Evolutionary conservation across 441 rosid species (phyloP).

Genomic region (Hura crepitans): DNA sequence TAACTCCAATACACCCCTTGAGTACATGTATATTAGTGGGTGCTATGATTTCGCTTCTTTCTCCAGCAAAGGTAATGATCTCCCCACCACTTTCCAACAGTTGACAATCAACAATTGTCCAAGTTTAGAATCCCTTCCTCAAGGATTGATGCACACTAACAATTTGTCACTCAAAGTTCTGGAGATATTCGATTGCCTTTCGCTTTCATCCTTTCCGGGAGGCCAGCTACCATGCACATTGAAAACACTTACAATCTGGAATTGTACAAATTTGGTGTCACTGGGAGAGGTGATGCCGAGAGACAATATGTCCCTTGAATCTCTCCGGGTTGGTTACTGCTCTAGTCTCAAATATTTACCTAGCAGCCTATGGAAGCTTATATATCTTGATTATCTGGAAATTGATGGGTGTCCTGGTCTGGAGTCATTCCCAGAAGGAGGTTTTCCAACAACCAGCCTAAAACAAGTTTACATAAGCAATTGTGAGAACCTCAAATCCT

Average conservation of each 20-base stretch:
- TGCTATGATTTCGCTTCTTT: conserved; percentile 7
- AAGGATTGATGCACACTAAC: not conserved
- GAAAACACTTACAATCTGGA: conserved; percentile 7
- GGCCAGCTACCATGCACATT: not conserved
- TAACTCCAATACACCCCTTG: not conserved
- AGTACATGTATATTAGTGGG: not conserved
- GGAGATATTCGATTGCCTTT: conserved; percentile 4
- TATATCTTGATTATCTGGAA: conserved; percentile 8
- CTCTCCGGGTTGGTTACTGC: conserved; percentile 6
- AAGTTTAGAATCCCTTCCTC: conserved; percentile 2
- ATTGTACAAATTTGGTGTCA: conserved; percentile 10
- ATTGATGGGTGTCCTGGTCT: conserved; percentile 4
- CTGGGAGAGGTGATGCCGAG: not conserved
- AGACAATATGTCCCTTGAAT: conserved; percentile 5
- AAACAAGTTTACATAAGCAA: conserved; percentile 8
- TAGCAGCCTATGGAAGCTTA: not conserved
- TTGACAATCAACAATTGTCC: conserved; percentile 6
- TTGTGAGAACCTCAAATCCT: conserved; percentile 3
- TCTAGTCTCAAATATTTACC: conserved; percentile 1
- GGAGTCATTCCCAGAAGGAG: conserved; percentile 7
- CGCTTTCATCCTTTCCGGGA: conserved; percentile 1
- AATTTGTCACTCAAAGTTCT: conserved; percentile 2
- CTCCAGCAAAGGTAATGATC: not conserved
- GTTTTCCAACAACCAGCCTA: conserved; percentile 2
- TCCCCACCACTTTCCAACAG: conserved; percentile 10